Base-by-base conservation (phyloP, 2,329 filamentous ascomycete genomes). In the Huntiella decipiens region DNA sequence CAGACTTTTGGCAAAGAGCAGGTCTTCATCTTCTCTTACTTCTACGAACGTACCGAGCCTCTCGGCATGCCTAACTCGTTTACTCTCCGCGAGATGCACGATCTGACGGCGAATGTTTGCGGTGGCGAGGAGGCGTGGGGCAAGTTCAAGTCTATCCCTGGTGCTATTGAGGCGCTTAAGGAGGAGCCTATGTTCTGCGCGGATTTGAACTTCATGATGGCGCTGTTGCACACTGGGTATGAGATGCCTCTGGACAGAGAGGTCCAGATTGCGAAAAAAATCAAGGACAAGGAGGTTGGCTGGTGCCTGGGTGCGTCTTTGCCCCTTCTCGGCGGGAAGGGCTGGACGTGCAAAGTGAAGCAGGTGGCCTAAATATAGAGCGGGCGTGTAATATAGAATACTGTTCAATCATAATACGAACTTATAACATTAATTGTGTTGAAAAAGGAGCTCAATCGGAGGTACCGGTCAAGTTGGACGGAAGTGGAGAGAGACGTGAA, bases 21-120 rank as follows among this genome's bases (percentile, higher is more conserved):
- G 56, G 76, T 96, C 35, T 98, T 88, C 65, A 85, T 96, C 54
- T 88, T 98, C 64, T 93, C 84, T 28, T 98, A 93, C 72, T 98
- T 98, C 66, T 95, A 82, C 65, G 91, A 98, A 67, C 87, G 92
- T 56, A 92, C 83, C 17, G 74, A 83, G 60, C 84, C 86, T 4
- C 75, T 98, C 8, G 92, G 92, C 53, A 96, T 98, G 86, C 91
- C 92, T n/a, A 86, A 94, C 54, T 87, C 82, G 4, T 98, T 96
- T 63, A 95, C 87, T 1, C 67, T 98, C 32, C 74, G 79, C 43
- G 91, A 98, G 66, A 72, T 98, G 57, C 80, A 87, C 56, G 82
- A 92, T 51, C 73, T 96, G 13, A 77, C 91, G 0, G 70, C 77
- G 52, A 80, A 79, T 36, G 92, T 98, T 8, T 98, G 91, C 62